These are phyloP conservation scores for Colletotrichum zoysiae DNA, from an alignment of 2,329 filamentous ascomycete species.

Conservation along the genomic window DNA sequence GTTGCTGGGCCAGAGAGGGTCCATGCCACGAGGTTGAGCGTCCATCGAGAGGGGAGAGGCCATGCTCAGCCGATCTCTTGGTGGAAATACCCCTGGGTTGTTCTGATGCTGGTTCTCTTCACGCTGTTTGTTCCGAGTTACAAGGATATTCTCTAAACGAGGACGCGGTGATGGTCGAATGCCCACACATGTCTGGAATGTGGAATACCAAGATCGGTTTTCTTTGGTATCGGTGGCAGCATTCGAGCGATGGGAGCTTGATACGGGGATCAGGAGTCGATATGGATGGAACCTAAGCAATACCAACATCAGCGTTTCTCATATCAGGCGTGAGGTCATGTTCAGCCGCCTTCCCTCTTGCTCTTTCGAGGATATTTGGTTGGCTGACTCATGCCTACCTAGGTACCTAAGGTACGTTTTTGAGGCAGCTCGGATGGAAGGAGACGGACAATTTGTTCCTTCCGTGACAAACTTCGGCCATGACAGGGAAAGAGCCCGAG, in stretches of 20 bases:
- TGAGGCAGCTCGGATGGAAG: background rate
- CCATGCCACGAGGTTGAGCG: background rate
- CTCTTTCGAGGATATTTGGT: background rate
- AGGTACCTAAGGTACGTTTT: background rate
- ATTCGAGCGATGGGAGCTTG: background rate
- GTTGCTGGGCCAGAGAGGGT: no score
- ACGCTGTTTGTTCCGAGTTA: background rate
- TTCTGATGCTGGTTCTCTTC: constrained; percentile 2
- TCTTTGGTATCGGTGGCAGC: background rate
- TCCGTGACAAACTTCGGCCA: background rate
- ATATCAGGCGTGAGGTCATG: background rate
- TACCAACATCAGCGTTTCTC: background rate
- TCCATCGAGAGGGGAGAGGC: background rate
- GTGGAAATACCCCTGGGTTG: constrained; percentile 9
- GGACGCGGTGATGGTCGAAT: background rate
- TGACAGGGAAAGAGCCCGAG: background rate
- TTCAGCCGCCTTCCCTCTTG: background rate
- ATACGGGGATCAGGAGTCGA: background rate
- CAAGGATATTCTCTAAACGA: background rate
- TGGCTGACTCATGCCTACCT: background rate
- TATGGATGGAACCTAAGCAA: background rate
- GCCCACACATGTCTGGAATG: background rate
- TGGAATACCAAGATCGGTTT: background rate
- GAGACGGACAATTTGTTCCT: background rate
- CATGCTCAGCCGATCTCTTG: background rate